Base-by-base conservation (phyloP, 352 stramenopile species). In the Pythium insidiosum region DNA sequence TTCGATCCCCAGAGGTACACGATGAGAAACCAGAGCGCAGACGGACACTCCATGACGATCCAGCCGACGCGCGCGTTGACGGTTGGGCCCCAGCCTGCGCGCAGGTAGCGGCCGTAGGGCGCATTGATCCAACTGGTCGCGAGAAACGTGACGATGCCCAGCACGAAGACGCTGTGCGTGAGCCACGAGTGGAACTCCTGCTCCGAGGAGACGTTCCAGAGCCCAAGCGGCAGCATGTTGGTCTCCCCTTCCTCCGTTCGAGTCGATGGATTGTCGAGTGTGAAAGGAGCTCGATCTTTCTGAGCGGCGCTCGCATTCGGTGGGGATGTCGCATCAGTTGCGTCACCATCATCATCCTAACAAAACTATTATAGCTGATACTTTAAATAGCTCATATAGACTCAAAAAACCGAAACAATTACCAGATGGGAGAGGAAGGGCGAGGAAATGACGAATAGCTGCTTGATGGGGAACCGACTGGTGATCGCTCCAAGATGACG, bases 21-120 rank as follows among this genome's bases (percentile, higher is more conserved):
- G 38, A 67, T 53, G 38, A 61, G 46, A 26, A 81, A 88, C 47
- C 68, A 76, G 40, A 85, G 25, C n/a, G 66, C 73, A 5, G 75
- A 88, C 11, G 71, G 71, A 13, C 63, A 53, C 58, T 88, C 75
- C 75, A 88, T 88, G 39, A 88, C 34, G 20, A 84, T 50, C 75
- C 75, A 88, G 15, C 75, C 75, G 29, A 86, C 50, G 0, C 69
- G 71, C 26, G 62, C 73, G 42, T 70, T 57, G 21, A 86, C 31
- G 5, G 66, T 74, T 21, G 66, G 73, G 0, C 75, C 75, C 75
- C 75, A 88, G 4, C 67, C 70, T 3, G 59, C 45, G 7, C 70
- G 69, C 39, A 58, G 43, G 48, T 84, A 59, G 11, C 75, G 68
- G 0, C 75, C 75, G 45, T 86, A 88, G 16, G 75, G 75, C 10